Evolutionary conservation across 1,284 basidiomycete genomes (phyloP).

Genomic region (Stereum hirsutum): DNA sequence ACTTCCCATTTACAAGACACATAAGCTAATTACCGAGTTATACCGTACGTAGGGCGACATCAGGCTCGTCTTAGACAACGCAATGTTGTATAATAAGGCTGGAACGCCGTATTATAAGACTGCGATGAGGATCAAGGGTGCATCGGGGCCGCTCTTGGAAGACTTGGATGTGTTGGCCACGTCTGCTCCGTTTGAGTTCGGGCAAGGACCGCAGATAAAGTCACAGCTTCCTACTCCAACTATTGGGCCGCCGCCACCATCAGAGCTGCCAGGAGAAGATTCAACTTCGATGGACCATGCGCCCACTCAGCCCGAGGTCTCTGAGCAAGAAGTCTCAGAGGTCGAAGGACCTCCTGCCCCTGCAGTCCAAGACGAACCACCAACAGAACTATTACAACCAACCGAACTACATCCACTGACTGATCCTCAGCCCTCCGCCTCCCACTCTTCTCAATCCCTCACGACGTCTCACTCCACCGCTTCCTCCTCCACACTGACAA

Average conservation of each 20-base stretch:
- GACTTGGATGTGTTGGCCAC: constrained; percentile 36
- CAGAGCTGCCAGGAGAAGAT: too few relatives aligned
- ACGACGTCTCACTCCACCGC: neutral
- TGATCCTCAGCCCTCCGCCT: too few relatives aligned
- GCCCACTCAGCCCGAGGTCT: too few relatives aligned
- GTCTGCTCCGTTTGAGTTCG: constrained; percentile 7
- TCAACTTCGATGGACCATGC: too few relatives aligned
- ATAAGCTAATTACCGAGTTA: neutral
- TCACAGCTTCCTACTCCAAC: too few relatives aligned
- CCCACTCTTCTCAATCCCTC: too few relatives aligned
- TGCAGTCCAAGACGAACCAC: neutral
- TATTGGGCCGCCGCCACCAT: too few relatives aligned
- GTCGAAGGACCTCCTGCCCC: too few relatives aligned
- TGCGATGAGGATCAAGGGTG: constrained; percentile 61
- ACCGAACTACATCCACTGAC: too few relatives aligned
- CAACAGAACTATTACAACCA: neutral
- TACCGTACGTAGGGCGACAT: constrained; percentile 61
- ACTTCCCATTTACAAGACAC: neutral
- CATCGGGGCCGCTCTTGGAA: constrained; percentile 49
- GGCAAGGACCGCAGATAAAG: neutral
- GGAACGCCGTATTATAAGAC: constrained; percentile 68
- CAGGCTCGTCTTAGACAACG: constrained; percentile 78
- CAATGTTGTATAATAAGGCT: constrained; percentile 78
- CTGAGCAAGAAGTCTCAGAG: too few relatives aligned
- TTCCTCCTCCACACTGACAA: too few relatives aligned